Conservation (phyloP, 2,329 filamentous ascomycete species). For the Hypoxylon rubiginosum region DNA sequence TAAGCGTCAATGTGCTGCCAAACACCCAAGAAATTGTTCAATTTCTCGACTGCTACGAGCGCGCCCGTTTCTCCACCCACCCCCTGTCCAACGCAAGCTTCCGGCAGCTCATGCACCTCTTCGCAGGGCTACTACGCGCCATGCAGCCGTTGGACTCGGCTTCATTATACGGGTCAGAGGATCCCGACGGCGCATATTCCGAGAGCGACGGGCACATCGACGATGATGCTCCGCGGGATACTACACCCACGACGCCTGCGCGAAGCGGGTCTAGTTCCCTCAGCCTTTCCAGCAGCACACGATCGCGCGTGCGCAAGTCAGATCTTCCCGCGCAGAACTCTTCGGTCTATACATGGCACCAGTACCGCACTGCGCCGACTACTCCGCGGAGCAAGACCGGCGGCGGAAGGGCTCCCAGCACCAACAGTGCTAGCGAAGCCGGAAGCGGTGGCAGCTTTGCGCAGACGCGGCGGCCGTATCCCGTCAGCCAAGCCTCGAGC, state of each 20-base stretch:
- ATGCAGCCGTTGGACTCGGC: conserved; percentile 76
- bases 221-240: conserved; percentile 59
- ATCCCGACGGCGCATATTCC: conserved; percentile 44
- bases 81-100: conserved; percentile 80
- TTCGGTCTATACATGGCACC: conserved; percentile 60
- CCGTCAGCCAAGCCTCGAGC: conserved; percentile 47
- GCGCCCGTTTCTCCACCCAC: conserved; percentile 82
- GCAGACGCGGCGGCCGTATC: conserved; percentile 58
- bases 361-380: conserved; percentile 67
- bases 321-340: conserved; percentile 54
- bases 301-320: conserved; percentile 47
- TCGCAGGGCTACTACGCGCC: conserved; percentile 81
- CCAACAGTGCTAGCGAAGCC: conserved; percentile 31
- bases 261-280: conserved; percentile 47
- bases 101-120: conserved; percentile 82
- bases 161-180: conserved; percentile 57
- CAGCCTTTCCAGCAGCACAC: conserved; percentile 43
- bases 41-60: conserved; percentile 85
- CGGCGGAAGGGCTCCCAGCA: conserved; percentile 51
- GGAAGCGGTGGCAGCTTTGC: conserved; percentile 52
- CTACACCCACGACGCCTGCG: conserved; percentile 57
- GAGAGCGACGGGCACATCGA: conserved; percentile 51
- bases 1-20: conserved; percentile 72
- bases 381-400: conserved; percentile 61
- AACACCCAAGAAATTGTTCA: conserved; percentile 57